A percentile compares a stretch with the other conserved stretches of the same genome.
phyloP scores from a whole-genome alignment of 2,329 filamentous ascomycete genomes.

The Monosporascus ibericus region DNA sequence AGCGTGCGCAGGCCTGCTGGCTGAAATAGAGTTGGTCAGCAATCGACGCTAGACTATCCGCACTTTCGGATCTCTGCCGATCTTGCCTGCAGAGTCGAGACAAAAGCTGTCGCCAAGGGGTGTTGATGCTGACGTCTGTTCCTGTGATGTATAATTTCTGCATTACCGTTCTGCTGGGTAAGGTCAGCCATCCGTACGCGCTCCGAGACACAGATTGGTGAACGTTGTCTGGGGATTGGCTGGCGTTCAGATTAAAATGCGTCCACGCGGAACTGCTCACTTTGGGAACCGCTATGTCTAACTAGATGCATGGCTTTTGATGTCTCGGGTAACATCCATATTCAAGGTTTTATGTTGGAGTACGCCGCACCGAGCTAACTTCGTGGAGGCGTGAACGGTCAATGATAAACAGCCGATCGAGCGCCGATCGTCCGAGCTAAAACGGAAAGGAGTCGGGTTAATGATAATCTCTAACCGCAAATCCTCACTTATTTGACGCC shows the following conservation, averaged over 20 bases:
- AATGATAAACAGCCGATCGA: too few species aligned
- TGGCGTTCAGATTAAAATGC: too few species aligned
- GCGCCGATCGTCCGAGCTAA: too few species aligned
- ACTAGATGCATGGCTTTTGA: not conserved
- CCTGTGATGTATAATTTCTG: too few species aligned
- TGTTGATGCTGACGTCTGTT: not conserved
- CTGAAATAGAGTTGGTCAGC: not conserved
- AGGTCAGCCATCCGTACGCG: not conserved
- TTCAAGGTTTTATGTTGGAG: not conserved
- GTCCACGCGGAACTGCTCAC: too few species aligned
- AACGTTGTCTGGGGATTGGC: too few species aligned
- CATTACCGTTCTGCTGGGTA: not conserved
- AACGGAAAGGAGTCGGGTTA: too few species aligned
- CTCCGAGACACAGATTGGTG: not conserved
- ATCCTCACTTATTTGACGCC: too few species aligned
- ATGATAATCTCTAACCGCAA: too few species aligned
- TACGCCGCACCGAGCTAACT: not conserved
- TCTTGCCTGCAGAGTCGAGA: not conserved
- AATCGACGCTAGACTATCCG: not conserved
- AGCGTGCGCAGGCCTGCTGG: not conserved
- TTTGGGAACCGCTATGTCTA: not conserved
- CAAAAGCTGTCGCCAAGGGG: not conserved
- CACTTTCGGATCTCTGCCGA: not conserved
- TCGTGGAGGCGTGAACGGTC: too few species aligned
- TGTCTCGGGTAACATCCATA: not conserved